A percentile compares a stretch with the other conserved stretches of the same genome.
These are phyloP conservation scores for Aspergillus quadrilineatus DNA, from an alignment of 2,329 filamentous ascomycete species.

Conservation along the genomic window DNA sequence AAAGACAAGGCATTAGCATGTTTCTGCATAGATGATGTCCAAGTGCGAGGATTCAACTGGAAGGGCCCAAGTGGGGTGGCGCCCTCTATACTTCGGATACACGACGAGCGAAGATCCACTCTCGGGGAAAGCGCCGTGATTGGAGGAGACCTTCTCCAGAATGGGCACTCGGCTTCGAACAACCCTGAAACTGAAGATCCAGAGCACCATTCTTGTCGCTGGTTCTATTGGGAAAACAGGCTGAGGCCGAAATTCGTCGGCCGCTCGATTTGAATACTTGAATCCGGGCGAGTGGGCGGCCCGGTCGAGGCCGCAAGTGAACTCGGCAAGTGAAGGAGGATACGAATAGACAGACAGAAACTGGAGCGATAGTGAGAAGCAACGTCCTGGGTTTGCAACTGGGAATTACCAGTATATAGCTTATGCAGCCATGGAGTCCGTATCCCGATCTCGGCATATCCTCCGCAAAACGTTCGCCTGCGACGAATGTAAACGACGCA, in stretches of 20 bases:
- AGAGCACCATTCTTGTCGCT: too few species aligned
- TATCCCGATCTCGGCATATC: constrained; percentile 13
- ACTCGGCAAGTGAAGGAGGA: too few species aligned
- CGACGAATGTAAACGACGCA: constrained; percentile 22
- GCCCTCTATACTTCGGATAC: constrained; percentile 2
- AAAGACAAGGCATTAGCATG: too few species aligned
- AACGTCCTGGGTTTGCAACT: not conserved
- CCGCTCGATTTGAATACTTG: too few species aligned
- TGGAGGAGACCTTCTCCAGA: not conserved
- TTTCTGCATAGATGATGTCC: not conserved
- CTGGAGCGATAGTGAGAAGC: not conserved
- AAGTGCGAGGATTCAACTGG: not conserved
- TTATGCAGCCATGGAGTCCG: not conserved
- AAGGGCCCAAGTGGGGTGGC: not conserved
- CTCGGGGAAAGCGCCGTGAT: constrained; percentile 9
- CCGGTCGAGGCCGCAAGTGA: too few species aligned
- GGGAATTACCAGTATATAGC: not conserved
- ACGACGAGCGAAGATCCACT: constrained; percentile 1
- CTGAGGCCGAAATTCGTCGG: not conserved
- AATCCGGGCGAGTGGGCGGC: too few species aligned
- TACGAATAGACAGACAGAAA: too few species aligned
- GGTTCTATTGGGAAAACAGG: not conserved
- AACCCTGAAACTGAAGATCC: not conserved
- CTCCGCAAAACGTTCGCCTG: constrained; percentile 22
- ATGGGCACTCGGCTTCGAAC: not conserved